phyloP scores from a whole-genome alignment of 805 yeast genomes.

The Wickerhamomyces hampshirensis region DNA sequence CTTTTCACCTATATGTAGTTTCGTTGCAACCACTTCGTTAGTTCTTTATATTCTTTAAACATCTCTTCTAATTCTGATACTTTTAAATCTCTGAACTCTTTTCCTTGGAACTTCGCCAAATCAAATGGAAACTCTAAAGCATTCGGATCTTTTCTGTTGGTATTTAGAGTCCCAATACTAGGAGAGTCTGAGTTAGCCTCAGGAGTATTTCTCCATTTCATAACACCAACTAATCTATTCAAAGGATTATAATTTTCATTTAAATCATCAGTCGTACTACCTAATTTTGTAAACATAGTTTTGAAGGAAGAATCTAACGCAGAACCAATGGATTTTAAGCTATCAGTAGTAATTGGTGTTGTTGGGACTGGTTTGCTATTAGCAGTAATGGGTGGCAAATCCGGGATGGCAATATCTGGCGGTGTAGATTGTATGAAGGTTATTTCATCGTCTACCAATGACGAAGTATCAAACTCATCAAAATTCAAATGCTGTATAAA shows the following conservation, averaged over 20 bases:
- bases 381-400: too few relatives aligned
- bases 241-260: slow-evolving; percentile 15
- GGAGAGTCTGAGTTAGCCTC: background rate
- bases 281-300: slow-evolving; percentile 11
- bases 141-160: background rate
- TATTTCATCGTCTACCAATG: too few relatives aligned
- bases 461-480: too few relatives aligned
- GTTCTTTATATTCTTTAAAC: slow-evolving; percentile 15
- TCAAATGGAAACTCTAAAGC: slow-evolving; percentile 6
- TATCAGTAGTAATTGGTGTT: slow-evolving; percentile 4
- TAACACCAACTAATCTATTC: slow-evolving; percentile 18
- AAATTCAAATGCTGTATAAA: slow-evolving; percentile 13
- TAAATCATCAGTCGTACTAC: slow-evolving; percentile 1
- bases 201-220: slow-evolving; percentile 17
- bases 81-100: slow-evolving; percentile 14
- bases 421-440: too few relatives aligned
- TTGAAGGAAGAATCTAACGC: slow-evolving; percentile 15
- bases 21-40: slow-evolving; percentile 1
- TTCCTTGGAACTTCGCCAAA: slow-evolving; percentile 11
- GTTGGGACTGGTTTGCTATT: slow-evolving; percentile 2
- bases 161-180: background rate
- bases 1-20: background rate
- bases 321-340: slow-evolving; percentile 3
- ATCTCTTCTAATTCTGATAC: slow-evolving; percentile 15
- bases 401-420: too few relatives aligned